These are phyloP conservation scores for Mycothermus thermophilus DNA, from an alignment of 495 filamentous ascomycete genomes.

Conservation along the genomic window DNA sequence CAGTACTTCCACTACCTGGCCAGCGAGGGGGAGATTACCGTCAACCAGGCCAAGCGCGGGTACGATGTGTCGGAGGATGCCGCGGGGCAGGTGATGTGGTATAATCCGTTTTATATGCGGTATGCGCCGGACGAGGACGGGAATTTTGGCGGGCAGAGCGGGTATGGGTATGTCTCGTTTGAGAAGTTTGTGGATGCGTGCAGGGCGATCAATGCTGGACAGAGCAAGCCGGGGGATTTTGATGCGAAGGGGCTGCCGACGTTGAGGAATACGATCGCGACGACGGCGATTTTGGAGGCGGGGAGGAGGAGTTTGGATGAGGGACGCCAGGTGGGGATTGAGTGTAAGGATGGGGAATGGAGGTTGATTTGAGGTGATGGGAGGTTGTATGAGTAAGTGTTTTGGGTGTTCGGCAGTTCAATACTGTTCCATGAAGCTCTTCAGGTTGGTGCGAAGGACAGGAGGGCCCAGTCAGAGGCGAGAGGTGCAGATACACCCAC, in stretches of 20 bases:
- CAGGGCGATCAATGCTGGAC: constrained; percentile 57
- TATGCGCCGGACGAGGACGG: constrained; percentile 93
- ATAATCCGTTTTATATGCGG: constrained; percentile 94
- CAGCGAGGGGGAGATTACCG: constrained; percentile 65
- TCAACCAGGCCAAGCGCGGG: constrained; percentile 87
- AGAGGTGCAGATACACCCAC: too few relatives aligned
- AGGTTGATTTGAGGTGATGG: constrained; percentile 43
- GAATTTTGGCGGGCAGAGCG: constrained; percentile 81
- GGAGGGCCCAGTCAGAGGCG: too few relatives aligned
- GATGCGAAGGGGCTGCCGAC: constrained; percentile 75
- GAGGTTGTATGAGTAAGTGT: neutral
- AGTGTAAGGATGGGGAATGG: constrained; percentile 48
- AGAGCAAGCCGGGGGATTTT: constrained; percentile 54
- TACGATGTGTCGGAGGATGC: constrained; percentile 86
- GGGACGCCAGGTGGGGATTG: constrained; percentile 59
- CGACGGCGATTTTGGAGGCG: constrained; percentile 80
- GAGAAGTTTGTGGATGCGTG: constrained; percentile 93
- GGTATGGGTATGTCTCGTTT: constrained; percentile 86
- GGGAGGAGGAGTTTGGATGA: constrained; percentile 73
- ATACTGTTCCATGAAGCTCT: too few relatives aligned
- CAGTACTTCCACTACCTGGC: constrained; percentile 95
- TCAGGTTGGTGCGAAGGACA: too few relatives aligned
- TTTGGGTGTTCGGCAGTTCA: neutral
- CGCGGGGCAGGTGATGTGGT: constrained; percentile 55
- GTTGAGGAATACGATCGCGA: constrained; percentile 75